Evolutionary conservation across 768 basidiomycete genomes (phyloP).

Genomic region (Naganishia onofrii): DNA sequence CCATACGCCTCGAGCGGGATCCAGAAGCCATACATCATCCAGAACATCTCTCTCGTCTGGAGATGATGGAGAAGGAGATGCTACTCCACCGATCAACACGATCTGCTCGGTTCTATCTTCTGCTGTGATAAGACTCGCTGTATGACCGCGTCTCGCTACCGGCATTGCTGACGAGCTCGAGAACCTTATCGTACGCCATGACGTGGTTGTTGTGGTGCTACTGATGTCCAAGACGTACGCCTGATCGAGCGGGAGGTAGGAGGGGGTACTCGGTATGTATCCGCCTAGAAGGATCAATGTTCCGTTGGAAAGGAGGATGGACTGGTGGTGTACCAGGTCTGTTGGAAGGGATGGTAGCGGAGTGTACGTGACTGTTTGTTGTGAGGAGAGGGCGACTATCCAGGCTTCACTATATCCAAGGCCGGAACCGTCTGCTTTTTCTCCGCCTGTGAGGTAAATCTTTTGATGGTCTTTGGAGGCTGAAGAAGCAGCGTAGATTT

Average conservation of each 20-base stretch:
- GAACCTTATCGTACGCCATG: slow-evolving; percentile 62
- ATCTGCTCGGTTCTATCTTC: slow-evolving; percentile 52
- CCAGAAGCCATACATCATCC: slow-evolving; percentile 44
- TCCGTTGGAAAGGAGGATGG: slow-evolving; percentile 68
- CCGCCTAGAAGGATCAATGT: slow-evolving; percentile 74
- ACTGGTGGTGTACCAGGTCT: slow-evolving; percentile 69
- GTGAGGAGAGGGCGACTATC: slow-evolving; percentile 56
- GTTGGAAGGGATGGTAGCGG: slow-evolving; percentile 63
- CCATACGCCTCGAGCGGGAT: slow-evolving; percentile 57
- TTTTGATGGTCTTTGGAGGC: slow-evolving; percentile 55
- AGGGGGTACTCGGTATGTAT: slow-evolving; percentile 47
- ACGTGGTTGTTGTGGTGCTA: slow-evolving; percentile 58
- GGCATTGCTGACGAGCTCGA: slow-evolving; percentile 61
- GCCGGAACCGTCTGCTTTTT: slow-evolving; percentile 74
- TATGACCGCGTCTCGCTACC: slow-evolving; percentile 40
- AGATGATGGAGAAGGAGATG: background rate
- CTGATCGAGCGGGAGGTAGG: slow-evolving; percentile 60
- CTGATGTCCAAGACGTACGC: slow-evolving; percentile 57
- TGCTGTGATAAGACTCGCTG: slow-evolving; percentile 8
- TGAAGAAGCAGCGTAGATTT: slow-evolving; percentile 71
- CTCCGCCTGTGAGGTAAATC: slow-evolving; percentile 74
- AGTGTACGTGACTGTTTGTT: slow-evolving; percentile 57
- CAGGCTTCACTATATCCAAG: slow-evolving; percentile 65
- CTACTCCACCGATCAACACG: slow-evolving; percentile 75
- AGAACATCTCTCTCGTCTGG: slow-evolving; percentile 52